Percentiles rank a stretch among this genome's conserved stretches.
Conservation (phyloP, 192 early-diverging fungal genomes). For the Glomus cerebriforme region DNA sequence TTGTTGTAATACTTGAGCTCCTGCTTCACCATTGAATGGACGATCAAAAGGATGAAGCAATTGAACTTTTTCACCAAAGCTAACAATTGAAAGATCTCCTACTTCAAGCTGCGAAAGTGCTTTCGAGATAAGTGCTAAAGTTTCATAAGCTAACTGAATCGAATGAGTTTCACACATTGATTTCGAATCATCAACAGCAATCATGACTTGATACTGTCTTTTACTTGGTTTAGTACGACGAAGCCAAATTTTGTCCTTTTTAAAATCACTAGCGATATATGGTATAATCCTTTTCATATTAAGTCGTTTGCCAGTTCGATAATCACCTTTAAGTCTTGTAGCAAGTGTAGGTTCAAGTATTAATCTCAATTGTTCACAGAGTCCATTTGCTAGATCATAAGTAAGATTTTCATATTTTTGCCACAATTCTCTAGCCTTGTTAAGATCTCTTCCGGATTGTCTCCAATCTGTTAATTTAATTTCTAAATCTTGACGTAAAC, state of each 20-base stretch:
- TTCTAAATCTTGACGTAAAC: constrained; percentile 82
- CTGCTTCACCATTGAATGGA: constrained; percentile 86
- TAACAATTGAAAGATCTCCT: constrained; percentile 86
- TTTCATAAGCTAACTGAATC: constrained; percentile 94
- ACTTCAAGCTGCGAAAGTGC: constrained; percentile 94
- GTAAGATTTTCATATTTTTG: constrained; percentile 87
- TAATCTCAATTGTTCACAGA: constrained; percentile 94
- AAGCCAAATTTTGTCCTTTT: constrained; percentile 99
- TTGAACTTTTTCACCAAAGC: constrained; percentile 86
- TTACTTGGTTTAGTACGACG: constrained; percentile 95
- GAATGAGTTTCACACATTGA: constrained; percentile 92
- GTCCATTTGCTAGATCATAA: constrained; percentile 82
- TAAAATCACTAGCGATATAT: constrained; percentile 98
- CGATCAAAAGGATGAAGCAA: constrained; percentile 95
- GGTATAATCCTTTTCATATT: constrained; percentile 99
- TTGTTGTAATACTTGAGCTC: constrained; percentile 84
- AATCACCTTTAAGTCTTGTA: constrained; percentile 96
- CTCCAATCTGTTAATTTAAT: constrained; percentile 76
- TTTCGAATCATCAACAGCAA: constrained; percentile 95
- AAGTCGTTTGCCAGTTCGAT: constrained; percentile 95
- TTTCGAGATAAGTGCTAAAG: constrained; percentile 87
- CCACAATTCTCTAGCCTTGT: constrained; percentile 79
- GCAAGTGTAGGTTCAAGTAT: constrained; percentile 97
- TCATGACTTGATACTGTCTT: constrained; percentile 97
- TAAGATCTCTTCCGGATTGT: constrained; percentile 59